A percentile compares a stretch with the other conserved stretches of the same genome.
phyloP scores from a whole-genome alignment of 2,329 filamentous ascomycete genomes.

The Fusarium pseudoanthophilum region DNA sequence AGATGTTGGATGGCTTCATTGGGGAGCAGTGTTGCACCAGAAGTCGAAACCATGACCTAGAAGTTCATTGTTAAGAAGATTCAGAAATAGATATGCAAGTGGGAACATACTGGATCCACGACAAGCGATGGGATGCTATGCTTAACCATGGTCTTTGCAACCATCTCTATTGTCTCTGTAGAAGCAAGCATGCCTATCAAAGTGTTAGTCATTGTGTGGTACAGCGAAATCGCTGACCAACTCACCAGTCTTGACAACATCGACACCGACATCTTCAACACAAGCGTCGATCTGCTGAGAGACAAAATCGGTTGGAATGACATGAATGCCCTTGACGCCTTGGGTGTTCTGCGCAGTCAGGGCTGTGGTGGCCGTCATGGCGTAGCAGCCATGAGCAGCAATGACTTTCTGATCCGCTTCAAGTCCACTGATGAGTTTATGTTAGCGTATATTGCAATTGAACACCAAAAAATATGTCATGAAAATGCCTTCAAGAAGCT shows the following conservation, averaged over 20 bases:
- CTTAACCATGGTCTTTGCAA: constrained; percentile 47
- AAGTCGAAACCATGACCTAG: constrained; percentile 92
- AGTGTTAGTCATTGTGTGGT: not conserved
- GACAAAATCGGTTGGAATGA: constrained; percentile 81
- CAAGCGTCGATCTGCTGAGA: constrained; percentile 86
- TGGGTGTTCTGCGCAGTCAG: constrained; percentile 96
- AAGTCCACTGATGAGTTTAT: constrained; percentile 71
- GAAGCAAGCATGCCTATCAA: constrained; percentile 53
- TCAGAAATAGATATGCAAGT: not conserved
- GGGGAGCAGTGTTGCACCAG: constrained; percentile 76
- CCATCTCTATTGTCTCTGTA: constrained; percentile 52
- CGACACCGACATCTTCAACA: constrained; percentile 83
- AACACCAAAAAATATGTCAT: not conserved
- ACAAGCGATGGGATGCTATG: constrained; percentile 49
- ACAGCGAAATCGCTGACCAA: not conserved
- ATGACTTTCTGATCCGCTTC: constrained; percentile 97
- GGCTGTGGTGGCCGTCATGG: constrained; percentile 94
- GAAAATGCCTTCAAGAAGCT: not conserved
- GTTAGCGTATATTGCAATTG: not conserved
- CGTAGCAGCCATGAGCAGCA: constrained; percentile 91
- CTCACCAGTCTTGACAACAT: constrained; percentile 91
- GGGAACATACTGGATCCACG: constrained; percentile 51
- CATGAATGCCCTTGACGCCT: constrained; percentile 83
- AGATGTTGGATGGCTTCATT: constrained; percentile 71
- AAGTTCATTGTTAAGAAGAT: not conserved